Percentiles rank a stretch among this genome's conserved stretches.
phyloP scores from a whole-genome alignment of 2,329 filamentous ascomycete genomes.

The Colletotrichum agaves region DNA sequence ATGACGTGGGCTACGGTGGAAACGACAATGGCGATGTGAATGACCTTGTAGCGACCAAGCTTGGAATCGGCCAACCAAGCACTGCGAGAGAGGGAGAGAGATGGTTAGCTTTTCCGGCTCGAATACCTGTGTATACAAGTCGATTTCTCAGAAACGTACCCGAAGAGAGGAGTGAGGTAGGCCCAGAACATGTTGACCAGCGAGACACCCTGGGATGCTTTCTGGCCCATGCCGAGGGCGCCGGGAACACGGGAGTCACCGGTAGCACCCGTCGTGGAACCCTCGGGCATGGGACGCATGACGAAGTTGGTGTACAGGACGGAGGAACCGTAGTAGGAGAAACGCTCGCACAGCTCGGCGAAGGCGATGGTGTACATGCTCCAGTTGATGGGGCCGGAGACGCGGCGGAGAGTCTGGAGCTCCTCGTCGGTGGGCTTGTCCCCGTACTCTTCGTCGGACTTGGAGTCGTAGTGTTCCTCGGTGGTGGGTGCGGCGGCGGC shows the following conservation, averaged over 20 bases:
- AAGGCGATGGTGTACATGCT: slow-evolving; percentile 76
- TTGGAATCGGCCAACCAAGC: slow-evolving; percentile 74
- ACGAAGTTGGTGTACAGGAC: slow-evolving; percentile 77
- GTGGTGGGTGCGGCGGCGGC: slow-evolving; percentile 38
- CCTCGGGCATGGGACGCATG: slow-evolving; percentile 62
- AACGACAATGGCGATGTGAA: slow-evolving; percentile 73
- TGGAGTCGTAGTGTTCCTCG: slow-evolving; percentile 40
- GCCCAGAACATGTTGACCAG: slow-evolving; percentile 71
- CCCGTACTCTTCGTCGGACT: slow-evolving; percentile 45
- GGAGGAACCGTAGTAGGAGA: slow-evolving; percentile 80
- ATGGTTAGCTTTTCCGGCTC: background rate
- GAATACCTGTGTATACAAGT: background rate
- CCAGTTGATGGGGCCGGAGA: slow-evolving; percentile 73
- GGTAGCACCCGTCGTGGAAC: slow-evolving; percentile 64
- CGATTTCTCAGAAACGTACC: slow-evolving; percentile 49
- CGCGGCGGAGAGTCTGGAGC: slow-evolving; percentile 67
- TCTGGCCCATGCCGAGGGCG: slow-evolving; percentile 68
- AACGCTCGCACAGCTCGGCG: slow-evolving; percentile 80
- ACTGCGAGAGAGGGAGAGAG: slow-evolving; percentile 47
- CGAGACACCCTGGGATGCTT: slow-evolving; percentile 60
- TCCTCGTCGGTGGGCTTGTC: slow-evolving; percentile 70
- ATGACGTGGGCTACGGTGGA: slow-evolving; percentile 75
- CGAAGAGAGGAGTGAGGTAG: slow-evolving; percentile 68
- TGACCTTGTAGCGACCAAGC: slow-evolving; percentile 78
- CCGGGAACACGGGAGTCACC: slow-evolving; percentile 52